Evolutionary conservation across 257 asterid species (phyloP).

Genomic region (Marsdenia floribunda): DNA sequence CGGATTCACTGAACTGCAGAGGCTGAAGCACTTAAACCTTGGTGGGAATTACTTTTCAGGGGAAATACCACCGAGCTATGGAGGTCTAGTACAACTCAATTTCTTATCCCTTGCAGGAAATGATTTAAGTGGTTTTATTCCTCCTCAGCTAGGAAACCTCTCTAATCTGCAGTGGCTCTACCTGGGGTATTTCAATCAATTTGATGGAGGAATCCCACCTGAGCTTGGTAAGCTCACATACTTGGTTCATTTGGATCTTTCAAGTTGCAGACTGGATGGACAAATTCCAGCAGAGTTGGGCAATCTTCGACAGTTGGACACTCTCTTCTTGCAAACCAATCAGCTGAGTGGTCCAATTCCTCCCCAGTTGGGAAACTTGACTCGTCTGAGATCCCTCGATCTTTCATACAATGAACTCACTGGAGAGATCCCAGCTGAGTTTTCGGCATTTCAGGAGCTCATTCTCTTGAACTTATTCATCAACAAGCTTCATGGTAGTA

Average conservation of each 20-base stretch:
- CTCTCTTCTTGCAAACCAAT: slow-evolving; percentile 36
- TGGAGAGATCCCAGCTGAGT: slow-evolving; percentile 38
- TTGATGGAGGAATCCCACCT: slow-evolving; percentile 32
- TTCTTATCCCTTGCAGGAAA: slow-evolving; percentile 39
- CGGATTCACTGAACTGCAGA: slow-evolving; percentile 18
- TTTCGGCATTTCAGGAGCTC: slow-evolving; percentile 25
- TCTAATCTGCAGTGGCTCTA: slow-evolving; percentile 30
- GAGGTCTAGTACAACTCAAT: slow-evolving; percentile 23
- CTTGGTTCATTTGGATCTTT: slow-evolving; percentile 33
- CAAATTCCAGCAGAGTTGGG: slow-evolving; percentile 32
- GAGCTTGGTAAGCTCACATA: slow-evolving; percentile 26
- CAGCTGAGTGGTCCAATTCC: slow-evolving; percentile 35
- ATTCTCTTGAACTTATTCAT: slow-evolving; percentile 32
- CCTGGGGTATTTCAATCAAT: slow-evolving; percentile 36
- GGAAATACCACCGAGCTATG: slow-evolving; percentile 27
- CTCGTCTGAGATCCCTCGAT: slow-evolving; percentile 29
- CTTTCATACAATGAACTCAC: slow-evolving; percentile 32
- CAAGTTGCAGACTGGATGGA: slow-evolving; percentile 32
- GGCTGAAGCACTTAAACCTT: slow-evolving; percentile 29
- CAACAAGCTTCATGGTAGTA: slow-evolving; percentile 37
- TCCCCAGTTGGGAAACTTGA: slow-evolving; percentile 32
- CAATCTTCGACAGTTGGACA: slow-evolving; percentile 24
- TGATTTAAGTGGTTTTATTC: slow-evolving; percentile 35
- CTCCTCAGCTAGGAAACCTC: slow-evolving; percentile 33
- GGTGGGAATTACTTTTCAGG: slow-evolving; percentile 46